Evolutionary conservation across 441 rosid species (phyloP).

Genomic region (Corymbia citriodora): DNA sequence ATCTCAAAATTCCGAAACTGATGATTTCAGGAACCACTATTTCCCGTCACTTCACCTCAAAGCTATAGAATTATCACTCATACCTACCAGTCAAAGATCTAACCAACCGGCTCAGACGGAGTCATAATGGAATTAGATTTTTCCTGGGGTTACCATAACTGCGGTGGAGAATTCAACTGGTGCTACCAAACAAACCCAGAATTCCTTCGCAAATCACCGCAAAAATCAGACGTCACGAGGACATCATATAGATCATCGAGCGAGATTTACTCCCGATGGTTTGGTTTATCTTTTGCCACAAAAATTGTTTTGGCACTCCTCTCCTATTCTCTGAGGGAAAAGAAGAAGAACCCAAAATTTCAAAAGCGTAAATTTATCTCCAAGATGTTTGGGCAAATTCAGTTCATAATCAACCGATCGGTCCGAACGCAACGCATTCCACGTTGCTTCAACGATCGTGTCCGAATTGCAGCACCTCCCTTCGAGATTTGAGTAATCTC

Average conservation of each 20-base stretch:
- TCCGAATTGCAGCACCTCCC: neutral
- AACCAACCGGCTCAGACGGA: neutral
- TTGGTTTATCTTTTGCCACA: neutral
- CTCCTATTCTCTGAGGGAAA: neutral
- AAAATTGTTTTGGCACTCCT: neutral
- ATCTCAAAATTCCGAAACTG: neutral
- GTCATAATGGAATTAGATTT: neutral
- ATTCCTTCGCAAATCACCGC: neutral
- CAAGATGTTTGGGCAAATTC: neutral
- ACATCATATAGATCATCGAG: neutral
- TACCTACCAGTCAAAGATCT: neutral
- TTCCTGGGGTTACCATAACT: neutral
- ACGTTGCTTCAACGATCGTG: neutral
- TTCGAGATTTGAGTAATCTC: neutral
- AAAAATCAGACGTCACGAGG: neutral
- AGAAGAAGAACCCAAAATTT: neutral
- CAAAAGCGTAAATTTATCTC: neutral
- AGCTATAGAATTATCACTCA: neutral
- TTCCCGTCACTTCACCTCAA: neutral
- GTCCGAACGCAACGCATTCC: neutral
- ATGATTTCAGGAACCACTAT: neutral
- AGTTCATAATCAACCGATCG: neutral
- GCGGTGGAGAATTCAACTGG: neutral
- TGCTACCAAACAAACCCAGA: neutral
- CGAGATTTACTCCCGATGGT: neutral